Evolutionary conservation across 345 rosid species (phyloP).

Genomic region (Dimocarpus longan): DNA sequence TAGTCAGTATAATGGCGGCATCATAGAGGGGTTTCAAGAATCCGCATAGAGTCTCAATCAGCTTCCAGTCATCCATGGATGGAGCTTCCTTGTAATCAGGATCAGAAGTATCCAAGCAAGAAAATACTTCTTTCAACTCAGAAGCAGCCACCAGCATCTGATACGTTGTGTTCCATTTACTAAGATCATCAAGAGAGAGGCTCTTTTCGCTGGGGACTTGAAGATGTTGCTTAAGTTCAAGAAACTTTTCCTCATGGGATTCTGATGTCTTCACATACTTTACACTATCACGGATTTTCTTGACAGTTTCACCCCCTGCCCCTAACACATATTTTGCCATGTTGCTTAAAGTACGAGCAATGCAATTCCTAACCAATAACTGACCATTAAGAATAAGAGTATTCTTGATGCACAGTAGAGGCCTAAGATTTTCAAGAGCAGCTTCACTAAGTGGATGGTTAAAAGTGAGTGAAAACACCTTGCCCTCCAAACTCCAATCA

Average conservation of each 20-base stretch:
- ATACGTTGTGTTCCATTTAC: slow-evolving; percentile 82
- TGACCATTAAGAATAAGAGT: slow-evolving; percentile 80
- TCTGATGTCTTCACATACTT: slow-evolving; percentile 86
- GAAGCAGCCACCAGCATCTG: slow-evolving; percentile 85
- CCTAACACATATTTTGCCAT: slow-evolving; percentile 63
- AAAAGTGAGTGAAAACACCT: slow-evolving; percentile 72
- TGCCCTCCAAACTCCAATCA: slow-evolving; percentile 84
- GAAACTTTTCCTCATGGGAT: slow-evolving; percentile 82
- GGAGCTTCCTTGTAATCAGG: slow-evolving; percentile 78
- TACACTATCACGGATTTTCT: slow-evolving; percentile 78
- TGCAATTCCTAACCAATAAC: slow-evolving; percentile 67
- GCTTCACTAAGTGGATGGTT: slow-evolving; percentile 54
- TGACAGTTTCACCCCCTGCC: slow-evolving; percentile 54
- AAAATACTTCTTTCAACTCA: slow-evolving; percentile 84
- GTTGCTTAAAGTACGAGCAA: slow-evolving; percentile 56
- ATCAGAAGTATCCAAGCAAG: slow-evolving; percentile 83
- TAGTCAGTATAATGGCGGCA: slow-evolving; percentile 59
- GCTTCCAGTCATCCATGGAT: slow-evolving; percentile 73
- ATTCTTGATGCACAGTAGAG: slow-evolving; percentile 68
- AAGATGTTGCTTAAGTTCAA: slow-evolving; percentile 87
- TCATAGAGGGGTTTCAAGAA: slow-evolving; percentile 77
- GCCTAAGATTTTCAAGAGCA: slow-evolving; percentile 65
- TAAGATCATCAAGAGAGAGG: slow-evolving; percentile 70
- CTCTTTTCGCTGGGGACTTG: slow-evolving; percentile 76
- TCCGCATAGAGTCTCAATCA: slow-evolving; percentile 64